A percentile compares a stretch with the other conserved stretches of the same genome.
phyloP scores from a whole-genome alignment of 2,329 filamentous ascomycete genomes.

The Emmonsiellopsis sp. region DNA sequence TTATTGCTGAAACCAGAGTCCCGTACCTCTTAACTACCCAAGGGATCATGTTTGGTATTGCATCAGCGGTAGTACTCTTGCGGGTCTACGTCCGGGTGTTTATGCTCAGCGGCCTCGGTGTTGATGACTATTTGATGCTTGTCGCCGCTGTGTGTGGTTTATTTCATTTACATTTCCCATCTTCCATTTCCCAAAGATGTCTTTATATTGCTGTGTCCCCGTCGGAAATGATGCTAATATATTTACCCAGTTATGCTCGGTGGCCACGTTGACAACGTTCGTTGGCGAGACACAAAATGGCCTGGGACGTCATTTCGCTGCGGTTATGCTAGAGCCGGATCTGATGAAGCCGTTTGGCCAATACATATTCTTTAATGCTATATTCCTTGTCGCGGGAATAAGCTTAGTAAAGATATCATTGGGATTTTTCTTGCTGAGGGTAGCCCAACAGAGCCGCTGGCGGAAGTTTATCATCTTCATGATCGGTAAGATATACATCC shows the following conservation, averaged over 20 bases:
- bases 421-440: not conserved
- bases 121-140: not conserved
- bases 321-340: not conserved
- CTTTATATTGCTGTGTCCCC: no score
- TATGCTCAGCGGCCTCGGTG: not conserved
- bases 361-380: not conserved
- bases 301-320: not conserved
- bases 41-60: not conserved
- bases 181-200: not conserved
- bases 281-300: not conserved
- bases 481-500: not conserved
- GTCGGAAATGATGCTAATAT: not conserved
- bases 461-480: not conserved
- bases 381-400: conserved; percentile 1
- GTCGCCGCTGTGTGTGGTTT: not conserved
- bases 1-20: not conserved
- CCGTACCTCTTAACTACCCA: not conserved
- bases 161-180: not conserved
- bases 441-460: not conserved
- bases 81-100: not conserved
- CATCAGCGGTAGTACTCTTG: not conserved
- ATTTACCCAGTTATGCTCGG: not conserved
- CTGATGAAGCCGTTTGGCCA: not conserved
- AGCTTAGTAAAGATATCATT: not conserved
- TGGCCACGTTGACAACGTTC: not conserved